phyloP scores from a whole-genome alignment of 495 filamentous ascomycete genomes.

The Chaetomium tenue region DNA sequence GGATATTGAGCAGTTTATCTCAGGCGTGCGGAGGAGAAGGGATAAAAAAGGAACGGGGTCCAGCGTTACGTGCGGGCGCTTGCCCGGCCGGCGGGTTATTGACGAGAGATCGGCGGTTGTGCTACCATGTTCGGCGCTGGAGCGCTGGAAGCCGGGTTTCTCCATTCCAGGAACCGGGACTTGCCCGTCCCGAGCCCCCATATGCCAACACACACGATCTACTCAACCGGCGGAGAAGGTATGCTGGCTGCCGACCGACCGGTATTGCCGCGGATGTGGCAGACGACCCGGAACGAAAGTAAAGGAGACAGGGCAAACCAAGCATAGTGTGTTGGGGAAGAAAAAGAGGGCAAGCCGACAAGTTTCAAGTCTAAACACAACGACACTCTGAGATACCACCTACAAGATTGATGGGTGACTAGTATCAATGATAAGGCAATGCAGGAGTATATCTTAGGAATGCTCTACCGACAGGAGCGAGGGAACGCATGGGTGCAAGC shows the following conservation, averaged over 20 bases:
- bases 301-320: too few species aligned
- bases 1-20: neutral
- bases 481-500: too few species aligned
- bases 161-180: neutral
- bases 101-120: neutral
- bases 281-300: too few species aligned
- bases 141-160: neutral
- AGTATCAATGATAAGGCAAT: too few species aligned
- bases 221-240: neutral
- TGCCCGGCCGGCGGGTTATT: neutral
- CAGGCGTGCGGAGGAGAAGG: neutral
- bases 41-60: neutral
- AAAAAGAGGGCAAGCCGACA: too few species aligned
- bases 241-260: neutral
- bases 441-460: too few species aligned
- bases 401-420: too few species aligned
- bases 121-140: neutral
- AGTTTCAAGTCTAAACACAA: too few species aligned
- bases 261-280: neutral
- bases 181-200: neutral
- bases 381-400: too few species aligned
- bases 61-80: neutral
- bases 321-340: too few species aligned
- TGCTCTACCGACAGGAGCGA: too few species aligned
- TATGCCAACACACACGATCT: neutral